Conservation (phyloP, 2,329 filamentous ascomycete species). For the Metarhizium sp. region DNA sequence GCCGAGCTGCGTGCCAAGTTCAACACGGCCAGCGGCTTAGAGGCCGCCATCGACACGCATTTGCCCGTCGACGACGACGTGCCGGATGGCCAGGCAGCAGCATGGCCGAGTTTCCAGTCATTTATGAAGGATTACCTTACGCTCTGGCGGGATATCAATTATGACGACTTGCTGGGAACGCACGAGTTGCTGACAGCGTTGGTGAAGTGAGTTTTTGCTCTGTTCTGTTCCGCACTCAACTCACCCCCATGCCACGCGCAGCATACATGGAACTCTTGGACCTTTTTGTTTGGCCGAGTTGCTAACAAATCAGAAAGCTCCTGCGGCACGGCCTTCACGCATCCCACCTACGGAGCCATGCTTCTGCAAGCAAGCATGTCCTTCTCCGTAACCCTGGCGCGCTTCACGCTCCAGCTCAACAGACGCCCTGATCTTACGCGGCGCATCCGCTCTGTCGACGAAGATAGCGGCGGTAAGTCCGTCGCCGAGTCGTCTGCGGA, state of each 20-base stretch:
- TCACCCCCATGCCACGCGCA: too few species aligned
- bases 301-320: slow-evolving; percentile 42
- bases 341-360: slow-evolving; percentile 70
- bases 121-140: slow-evolving; percentile 76
- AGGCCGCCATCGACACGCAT: slow-evolving; percentile 51
- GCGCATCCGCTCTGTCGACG: slow-evolving; percentile 52
- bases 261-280: background rate
- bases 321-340: slow-evolving; percentile 71
- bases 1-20: slow-evolving; percentile 55
- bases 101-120: slow-evolving; percentile 67
- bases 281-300: background rate
- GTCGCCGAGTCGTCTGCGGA: slow-evolving; percentile 84
- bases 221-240: background rate
- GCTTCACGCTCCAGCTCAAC: slow-evolving; percentile 76
- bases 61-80: slow-evolving; percentile 58
- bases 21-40: slow-evolving; percentile 40
- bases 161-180: slow-evolving; percentile 63
- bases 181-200: slow-evolving; percentile 67
- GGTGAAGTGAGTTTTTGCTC: slow-evolving; percentile 53
- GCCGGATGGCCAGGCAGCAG: slow-evolving; percentile 52
- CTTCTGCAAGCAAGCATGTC: slow-evolving; percentile 78
- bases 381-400: slow-evolving; percentile 69
- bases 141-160: slow-evolving; percentile 73
- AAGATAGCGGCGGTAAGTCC: slow-evolving; percentile 58
- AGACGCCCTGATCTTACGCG: slow-evolving; percentile 68